Base-by-base conservation (phyloP, 208 protist genomes). In the Trypanosoma lewisi region DNA sequence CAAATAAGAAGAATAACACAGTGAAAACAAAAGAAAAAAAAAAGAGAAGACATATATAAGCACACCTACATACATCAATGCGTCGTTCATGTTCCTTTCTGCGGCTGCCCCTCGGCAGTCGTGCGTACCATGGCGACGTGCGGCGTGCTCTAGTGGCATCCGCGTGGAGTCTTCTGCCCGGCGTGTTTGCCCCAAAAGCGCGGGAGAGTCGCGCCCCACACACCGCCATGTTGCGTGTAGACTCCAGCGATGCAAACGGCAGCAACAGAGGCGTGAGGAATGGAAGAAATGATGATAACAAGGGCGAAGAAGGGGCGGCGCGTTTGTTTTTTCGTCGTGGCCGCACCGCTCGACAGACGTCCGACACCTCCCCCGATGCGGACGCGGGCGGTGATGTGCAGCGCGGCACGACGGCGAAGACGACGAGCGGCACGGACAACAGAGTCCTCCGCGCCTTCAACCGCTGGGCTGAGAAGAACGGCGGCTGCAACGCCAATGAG, bases 401-500 rank as follows among this genome's bases (percentile, higher is more conserved):
- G 19, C 47, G 47, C 25, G 47, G 23, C 4, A 52, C 47, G 5
- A 23, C 16, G 16, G 47, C 16, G 47, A 23, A 3, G 47, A 52
- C 2, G 19, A 39, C n/a, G 14, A 28, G 27, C 9, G 17, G 7
- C 41, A 37, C 47, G 48, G 30, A 23, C 9, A 50, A 56, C 16
- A 34, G 69, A 73, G 65, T 51, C 71, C 6, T 76, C 25, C 68
- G 65, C 45, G 76, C 80, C 23, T 92, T 80, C 72, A 72, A 84
- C 27, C 66, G 36, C 54, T 94, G 84, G 63, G 57, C 82, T 4
- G 53, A 69, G 12, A 48, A 50, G 14, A 70, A 78, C 2, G 76
- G 74, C 42, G 78, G 71, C 8, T 91, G 83, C 53, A 80, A 63
- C 33, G 62, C 70, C 33, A 74, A 79, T 11, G 84, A 89, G 50